Conservation (phyloP, 176 grass and related monocot species). For the Aegilops sharonensis region DNA sequence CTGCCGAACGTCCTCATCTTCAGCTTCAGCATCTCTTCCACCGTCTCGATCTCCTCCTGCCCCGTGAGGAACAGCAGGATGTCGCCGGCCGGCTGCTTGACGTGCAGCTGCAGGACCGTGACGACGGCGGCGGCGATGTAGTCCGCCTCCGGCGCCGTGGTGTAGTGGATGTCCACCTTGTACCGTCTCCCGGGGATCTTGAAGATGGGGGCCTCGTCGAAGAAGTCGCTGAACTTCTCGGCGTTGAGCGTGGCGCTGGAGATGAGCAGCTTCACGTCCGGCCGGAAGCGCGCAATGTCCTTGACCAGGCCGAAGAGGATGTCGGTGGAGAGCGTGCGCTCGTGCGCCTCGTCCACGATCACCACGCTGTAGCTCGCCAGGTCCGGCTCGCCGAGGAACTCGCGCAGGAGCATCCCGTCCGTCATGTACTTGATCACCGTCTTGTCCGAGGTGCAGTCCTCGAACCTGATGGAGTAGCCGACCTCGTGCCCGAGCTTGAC, state of each 20-base stretch:
- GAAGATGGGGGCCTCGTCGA: conserved; percentile 57
- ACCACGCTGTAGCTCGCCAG: conserved; percentile 61
- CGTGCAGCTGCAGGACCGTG: conserved; percentile 60
- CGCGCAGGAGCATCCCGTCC: conserved; percentile 61
- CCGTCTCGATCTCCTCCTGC: conserved; percentile 74
- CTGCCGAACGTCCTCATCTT: conserved; percentile 28
- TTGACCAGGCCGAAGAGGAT: conserved; percentile 73
- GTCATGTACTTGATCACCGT: conserved; percentile 64
- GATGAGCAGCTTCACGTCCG: conserved; percentile 60
- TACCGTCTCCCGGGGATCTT: conserved; percentile 51
- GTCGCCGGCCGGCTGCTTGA: conserved; percentile 42
- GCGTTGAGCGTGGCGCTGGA: conserved; percentile 70
- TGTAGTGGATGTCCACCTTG: conserved; percentile 61
- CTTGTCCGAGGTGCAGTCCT: conserved; percentile 70
- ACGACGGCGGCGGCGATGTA: conserved; percentile 50
- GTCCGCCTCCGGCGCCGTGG: conserved; percentile 50
- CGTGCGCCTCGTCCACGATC: conserved; percentile 77
- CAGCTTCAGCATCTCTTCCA: conserved; percentile 45
- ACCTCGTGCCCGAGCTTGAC: conserved; percentile 67
- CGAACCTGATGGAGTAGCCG: conserved; percentile 71
- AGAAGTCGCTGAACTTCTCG: conserved; percentile 60
- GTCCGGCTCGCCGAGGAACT: conserved; percentile 63
- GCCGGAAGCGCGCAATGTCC: conserved; percentile 41
- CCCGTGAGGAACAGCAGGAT: conserved; percentile 73
- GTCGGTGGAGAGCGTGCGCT: conserved; percentile 59